These are phyloP conservation scores for Cicer arietinum DNA, from an alignment of 306 rosid species.

Conservation along the genomic window DNA sequence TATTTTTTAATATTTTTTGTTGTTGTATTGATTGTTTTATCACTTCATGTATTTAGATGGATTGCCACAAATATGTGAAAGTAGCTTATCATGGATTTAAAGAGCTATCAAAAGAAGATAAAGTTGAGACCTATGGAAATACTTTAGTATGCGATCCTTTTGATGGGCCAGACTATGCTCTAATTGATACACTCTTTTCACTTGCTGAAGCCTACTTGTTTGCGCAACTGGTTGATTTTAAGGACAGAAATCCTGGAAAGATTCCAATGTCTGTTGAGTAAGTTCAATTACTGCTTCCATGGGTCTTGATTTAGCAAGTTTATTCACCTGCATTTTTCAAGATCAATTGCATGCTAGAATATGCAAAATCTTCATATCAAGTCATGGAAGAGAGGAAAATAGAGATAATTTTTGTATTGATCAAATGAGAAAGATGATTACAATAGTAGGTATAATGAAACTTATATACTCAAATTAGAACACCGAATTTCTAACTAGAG, in stretches of 20 bases:
- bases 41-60: slow-evolving; percentile 66
- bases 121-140: slow-evolving; percentile 85
- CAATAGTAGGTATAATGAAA: too few species aligned
- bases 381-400: too few species aligned
- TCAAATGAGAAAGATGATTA: too few species aligned
- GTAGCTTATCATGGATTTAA: slow-evolving; percentile 95
- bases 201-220: slow-evolving; percentile 97
- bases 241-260: slow-evolving; percentile 69
- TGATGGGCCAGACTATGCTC: slow-evolving; percentile 94
- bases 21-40: slow-evolving; percentile 35
- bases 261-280: slow-evolving; percentile 71
- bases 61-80: slow-evolving; percentile 97
- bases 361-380: too few species aligned
- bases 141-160: slow-evolving; percentile 88
- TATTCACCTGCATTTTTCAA: slow-evolving; percentile 4
- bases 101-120: slow-evolving; percentile 90
- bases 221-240: slow-evolving; percentile 90
- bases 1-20: slow-evolving; percentile 17
- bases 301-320: background rate
- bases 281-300: slow-evolving; percentile 47
- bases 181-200: slow-evolving; percentile 91
- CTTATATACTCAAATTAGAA: too few species aligned
- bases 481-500: too few species aligned
- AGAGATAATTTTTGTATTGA: too few species aligned
- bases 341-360: slow-evolving; percentile 11